These are phyloP conservation scores for Penicillium sp. DNA, from an alignment of 2,329 filamentous ascomycete species.

Conservation along the genomic window DNA sequence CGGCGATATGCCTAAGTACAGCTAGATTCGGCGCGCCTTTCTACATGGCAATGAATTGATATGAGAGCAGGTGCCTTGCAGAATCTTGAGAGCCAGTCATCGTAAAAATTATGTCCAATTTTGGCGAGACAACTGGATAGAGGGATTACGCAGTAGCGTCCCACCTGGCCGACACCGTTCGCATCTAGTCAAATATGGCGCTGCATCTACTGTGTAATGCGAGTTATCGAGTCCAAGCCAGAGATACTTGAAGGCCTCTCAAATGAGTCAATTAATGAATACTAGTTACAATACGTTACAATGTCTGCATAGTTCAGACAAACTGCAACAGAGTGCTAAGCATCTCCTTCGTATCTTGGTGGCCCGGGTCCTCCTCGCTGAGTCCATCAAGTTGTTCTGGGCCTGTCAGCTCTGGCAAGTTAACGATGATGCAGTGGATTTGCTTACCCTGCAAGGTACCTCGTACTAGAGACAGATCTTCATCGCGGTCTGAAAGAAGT, in stretches of 20 bases:
- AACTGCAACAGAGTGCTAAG: conserved; percentile 55
- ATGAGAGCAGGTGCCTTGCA: too few species aligned
- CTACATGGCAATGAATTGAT: too few species aligned
- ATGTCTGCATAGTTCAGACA: conserved; percentile 21
- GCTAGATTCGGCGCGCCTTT: too few species aligned
- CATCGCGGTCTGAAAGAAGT: conserved; percentile 65
- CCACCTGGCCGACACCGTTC: too few species aligned
- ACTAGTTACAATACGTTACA: conserved; percentile 3
- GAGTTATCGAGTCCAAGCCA: too few species aligned
- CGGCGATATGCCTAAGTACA: too few species aligned
- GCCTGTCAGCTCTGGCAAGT: conserved; percentile 13
- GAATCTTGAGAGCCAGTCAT: too few species aligned
- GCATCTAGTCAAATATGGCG: too few species aligned
- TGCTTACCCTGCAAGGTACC: conserved; percentile 60
- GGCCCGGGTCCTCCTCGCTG: conserved; percentile 53
- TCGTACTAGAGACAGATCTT: conserved; percentile 60
- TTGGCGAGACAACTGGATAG: too few species aligned
- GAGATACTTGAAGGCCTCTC: not conserved
- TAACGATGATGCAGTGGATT: not conserved
- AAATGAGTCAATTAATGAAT: not conserved
- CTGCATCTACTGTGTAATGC: too few species aligned
- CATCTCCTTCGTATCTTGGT: conserved; percentile 60
- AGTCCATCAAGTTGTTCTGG: conserved; percentile 61
- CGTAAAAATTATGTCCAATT: too few species aligned
- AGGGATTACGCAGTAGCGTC: too few species aligned